Evolutionary conservation across 2,329 filamentous ascomycete species (phyloP).

Genomic region (Aspergillus pseudoviridinutans): DNA sequence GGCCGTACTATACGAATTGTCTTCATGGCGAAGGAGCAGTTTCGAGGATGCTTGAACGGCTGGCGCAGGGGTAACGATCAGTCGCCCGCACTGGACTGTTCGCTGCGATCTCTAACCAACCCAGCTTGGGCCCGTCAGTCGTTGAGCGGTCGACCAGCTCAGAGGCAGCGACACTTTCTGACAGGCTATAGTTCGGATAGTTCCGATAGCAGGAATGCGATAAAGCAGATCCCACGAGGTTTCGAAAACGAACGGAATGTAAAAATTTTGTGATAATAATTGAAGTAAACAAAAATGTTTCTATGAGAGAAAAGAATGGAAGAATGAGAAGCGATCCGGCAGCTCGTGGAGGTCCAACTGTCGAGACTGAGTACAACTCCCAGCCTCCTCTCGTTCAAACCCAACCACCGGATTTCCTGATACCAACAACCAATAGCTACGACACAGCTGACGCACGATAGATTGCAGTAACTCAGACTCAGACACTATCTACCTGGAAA

Average conservation of each 20-base stretch:
- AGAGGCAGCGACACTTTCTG: not conserved
- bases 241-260: slow-evolving; percentile 12
- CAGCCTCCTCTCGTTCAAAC: slow-evolving; percentile 29
- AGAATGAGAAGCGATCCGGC: slow-evolving; percentile 1
- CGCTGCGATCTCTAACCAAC: not conserved
- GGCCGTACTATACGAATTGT: slow-evolving; percentile 20
- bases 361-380: slow-evolving; percentile 12
- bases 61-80: not conserved
- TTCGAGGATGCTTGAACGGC: not conserved
- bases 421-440: slow-evolving; percentile 11
- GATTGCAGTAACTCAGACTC: slow-evolving; percentile 1
- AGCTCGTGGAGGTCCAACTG: not conserved
- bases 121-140: not conserved
- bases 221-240: not conserved
- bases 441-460: not conserved
- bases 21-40: slow-evolving; percentile 26
- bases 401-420: slow-evolving; percentile 35
- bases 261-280: slow-evolving; percentile 4
- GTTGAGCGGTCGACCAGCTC: not conserved
- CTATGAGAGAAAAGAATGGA: slow-evolving; percentile 1
- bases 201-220: not conserved
- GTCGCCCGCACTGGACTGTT: not conserved
- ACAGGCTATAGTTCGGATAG: not conserved
- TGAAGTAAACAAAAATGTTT: not conserved
- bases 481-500: not conserved